A percentile compares a stretch with the other conserved stretches of the same genome.
These are phyloP conservation scores for Ramularia endophylla DNA, from an alignment of 2,329 filamentous ascomycete species.

Conservation along the genomic window DNA sequence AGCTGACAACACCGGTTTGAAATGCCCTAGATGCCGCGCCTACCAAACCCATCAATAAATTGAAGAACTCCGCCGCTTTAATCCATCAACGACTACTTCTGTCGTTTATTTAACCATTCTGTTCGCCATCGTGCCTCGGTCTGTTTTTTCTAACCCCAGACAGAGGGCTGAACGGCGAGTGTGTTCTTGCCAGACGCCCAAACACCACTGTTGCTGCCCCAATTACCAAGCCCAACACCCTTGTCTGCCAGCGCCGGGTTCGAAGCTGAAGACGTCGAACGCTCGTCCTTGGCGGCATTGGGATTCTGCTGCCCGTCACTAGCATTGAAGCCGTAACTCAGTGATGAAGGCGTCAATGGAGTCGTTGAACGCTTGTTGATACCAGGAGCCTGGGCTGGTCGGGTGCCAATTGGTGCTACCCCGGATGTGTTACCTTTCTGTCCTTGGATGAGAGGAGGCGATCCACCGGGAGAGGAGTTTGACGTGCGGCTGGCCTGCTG, in stretches of 20 bases:
- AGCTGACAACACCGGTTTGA: constrained; percentile 11
- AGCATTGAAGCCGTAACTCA: constrained; percentile 62
- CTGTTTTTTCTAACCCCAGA: constrained; percentile 66
- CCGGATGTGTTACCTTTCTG: constrained; percentile 54
- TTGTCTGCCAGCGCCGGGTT: constrained; percentile 50
- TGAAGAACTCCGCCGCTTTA: constrained; percentile 13
- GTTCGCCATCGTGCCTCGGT: constrained; percentile 1
- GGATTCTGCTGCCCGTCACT: constrained; percentile 49
- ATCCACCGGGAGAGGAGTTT: constrained; percentile 77
- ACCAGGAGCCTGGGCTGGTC: constrained; percentile 59
- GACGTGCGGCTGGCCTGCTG: constrained; percentile 73
- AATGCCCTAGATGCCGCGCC: constrained; percentile 14
- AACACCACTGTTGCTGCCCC: constrained; percentile 74
- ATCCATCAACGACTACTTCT: constrained; percentile 9
- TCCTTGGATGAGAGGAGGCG: constrained; percentile 61
- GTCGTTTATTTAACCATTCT: constrained; percentile 7
- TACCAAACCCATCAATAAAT: constrained; percentile 2
- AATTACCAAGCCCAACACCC: constrained; percentile 49
- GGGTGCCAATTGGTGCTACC: constrained; percentile 90
- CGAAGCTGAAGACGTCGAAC: constrained; percentile 51
- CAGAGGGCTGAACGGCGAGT: constrained; percentile 82
- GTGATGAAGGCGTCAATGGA: constrained; percentile 74
- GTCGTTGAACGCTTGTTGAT: constrained; percentile 81
- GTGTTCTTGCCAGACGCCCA: constrained; percentile 74
- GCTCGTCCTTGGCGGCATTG: constrained; percentile 46